These are phyloP conservation scores for Herpetospermum pedunculosum DNA, from an alignment of 306 rosid genomes.

Conservation along the genomic window DNA sequence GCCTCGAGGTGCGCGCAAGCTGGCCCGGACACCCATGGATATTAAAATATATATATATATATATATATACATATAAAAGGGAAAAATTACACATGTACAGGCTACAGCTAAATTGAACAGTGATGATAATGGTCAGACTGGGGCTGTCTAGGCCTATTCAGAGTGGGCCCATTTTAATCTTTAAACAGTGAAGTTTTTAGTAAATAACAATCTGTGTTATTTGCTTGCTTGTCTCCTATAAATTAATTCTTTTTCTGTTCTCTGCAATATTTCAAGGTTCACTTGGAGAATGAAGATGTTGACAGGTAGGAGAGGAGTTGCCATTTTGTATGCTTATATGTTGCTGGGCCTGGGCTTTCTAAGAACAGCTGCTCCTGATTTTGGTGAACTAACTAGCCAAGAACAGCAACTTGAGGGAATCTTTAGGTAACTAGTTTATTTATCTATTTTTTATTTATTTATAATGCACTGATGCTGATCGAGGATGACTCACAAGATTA, in stretches of 20 bases:
- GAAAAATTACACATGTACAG: background rate
- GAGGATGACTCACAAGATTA: constrained; percentile 11
- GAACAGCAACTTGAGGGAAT: constrained; percentile 96
- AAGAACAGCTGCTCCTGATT: constrained; percentile 81
- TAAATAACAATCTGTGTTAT: background rate
- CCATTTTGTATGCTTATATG: constrained; percentile 86
- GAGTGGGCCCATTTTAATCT: background rate
- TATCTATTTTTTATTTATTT: constrained; percentile 3
- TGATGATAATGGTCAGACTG: background rate
- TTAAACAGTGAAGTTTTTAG: background rate
- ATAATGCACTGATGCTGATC: constrained; percentile 11
- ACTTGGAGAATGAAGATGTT: constrained; percentile 99
- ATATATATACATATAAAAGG: background rate
- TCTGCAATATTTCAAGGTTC: constrained; percentile 46
- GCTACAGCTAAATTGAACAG: background rate
- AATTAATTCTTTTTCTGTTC: background rate
- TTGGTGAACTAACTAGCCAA: constrained; percentile 87
- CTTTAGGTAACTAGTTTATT: constrained; percentile 43
- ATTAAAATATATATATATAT: too few species aligned
- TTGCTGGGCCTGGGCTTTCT: constrained; percentile 89
- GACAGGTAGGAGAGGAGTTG: constrained; percentile 94
- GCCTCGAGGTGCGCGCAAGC: too few species aligned
- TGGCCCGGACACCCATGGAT: too few species aligned
- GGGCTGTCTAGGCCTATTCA: background rate
- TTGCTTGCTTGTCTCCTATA: constrained; percentile 2